phyloP scores from a whole-genome alignment of 345 rosid genomes.

The Psidium friedrichsthalianum region DNA sequence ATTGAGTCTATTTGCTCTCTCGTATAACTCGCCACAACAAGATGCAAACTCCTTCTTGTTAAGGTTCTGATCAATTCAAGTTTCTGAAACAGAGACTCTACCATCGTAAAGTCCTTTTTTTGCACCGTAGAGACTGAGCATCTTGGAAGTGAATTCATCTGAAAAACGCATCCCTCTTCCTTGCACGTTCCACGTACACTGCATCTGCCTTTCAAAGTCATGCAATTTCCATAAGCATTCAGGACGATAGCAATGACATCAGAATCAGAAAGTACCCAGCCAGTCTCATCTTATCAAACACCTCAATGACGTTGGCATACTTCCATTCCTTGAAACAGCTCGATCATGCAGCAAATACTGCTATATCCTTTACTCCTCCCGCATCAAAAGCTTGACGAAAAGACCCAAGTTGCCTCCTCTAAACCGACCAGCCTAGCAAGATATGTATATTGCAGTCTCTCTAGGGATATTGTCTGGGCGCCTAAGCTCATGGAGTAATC shows the following conservation, averaged over 20 bases:
- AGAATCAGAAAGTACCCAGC: conserved; percentile 57
- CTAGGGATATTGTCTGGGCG: conserved; percentile 56
- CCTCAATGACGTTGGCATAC: conserved; percentile 56
- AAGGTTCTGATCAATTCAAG: conserved; percentile 61
- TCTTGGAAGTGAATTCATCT: conserved; percentile 90
- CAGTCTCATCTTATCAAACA: conserved; percentile 77
- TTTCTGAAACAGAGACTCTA: conserved; percentile 52
- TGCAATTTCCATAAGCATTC: conserved; percentile 69
- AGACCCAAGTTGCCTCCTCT: conserved; percentile 91
- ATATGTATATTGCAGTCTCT: conserved; percentile 61
- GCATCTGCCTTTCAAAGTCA: conserved; percentile 59
- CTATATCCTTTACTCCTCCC: conserved; percentile 72
- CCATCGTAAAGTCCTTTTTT: conserved; percentile 48
- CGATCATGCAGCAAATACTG: conserved; percentile 72
- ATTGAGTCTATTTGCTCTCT: conserved; percentile 51
- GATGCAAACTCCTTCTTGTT: conserved; percentile 73
- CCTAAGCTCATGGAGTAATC: conserved; percentile 73
- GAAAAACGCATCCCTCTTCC: conserved; percentile 68
- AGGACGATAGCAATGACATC: conserved; percentile 61
- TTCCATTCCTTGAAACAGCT: conserved; percentile 65
- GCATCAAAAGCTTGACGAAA: conserved; percentile 73
- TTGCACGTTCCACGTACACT: conserved; percentile 57
- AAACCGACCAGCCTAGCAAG: conserved; percentile 70
- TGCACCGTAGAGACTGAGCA: conserved; percentile 72
- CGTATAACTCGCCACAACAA: conserved; percentile 68